Conservation (phyloP, 2,329 filamentous ascomycete species). For the Aspergillus aculeatus region DNA sequence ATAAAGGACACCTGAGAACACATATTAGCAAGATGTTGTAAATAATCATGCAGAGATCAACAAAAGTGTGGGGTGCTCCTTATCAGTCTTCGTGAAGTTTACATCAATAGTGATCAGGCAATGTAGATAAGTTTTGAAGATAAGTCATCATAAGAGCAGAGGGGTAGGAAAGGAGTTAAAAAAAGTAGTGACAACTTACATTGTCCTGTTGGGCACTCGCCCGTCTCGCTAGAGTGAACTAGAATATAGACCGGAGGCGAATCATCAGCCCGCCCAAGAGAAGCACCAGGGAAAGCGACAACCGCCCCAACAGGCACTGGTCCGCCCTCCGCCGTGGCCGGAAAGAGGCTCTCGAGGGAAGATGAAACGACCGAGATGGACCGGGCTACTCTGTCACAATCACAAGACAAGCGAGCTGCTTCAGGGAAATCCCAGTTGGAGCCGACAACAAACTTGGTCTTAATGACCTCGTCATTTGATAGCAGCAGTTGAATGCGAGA, state of each 20-base stretch:
- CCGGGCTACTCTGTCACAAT: conserved; percentile 51
- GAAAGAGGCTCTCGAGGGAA: conserved; percentile 65
- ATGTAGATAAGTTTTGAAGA: conserved; percentile 96
- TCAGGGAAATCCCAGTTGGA: conserved; percentile 38
- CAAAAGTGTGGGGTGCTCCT: conserved; percentile 39
- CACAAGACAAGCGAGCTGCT: conserved; percentile 18
- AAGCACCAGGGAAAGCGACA: conserved; percentile 39
- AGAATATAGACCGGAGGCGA: conserved; percentile 58
- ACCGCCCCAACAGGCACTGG: conserved; percentile 68
- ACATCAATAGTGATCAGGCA: conserved; percentile 95
- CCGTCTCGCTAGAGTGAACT: conserved; percentile 84
- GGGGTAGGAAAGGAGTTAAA: conserved; percentile 17
- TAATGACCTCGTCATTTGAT: conserved; percentile 38
- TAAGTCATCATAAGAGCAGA: conserved; percentile 74
- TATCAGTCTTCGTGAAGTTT: conserved; percentile 73
- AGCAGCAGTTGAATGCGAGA: conserved; percentile 31
- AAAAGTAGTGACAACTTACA: conserved; percentile 65
- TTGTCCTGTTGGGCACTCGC: conserved; percentile 85
- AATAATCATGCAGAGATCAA: conserved; percentile 18
- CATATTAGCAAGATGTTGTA: conserved; percentile 36
- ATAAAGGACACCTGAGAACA: conserved; percentile 57
- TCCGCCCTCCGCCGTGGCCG: conserved; percentile 68
- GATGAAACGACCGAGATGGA: conserved; percentile 70
- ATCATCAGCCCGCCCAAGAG: conserved; percentile 29
- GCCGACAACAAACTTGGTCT: conserved; percentile 38